A percentile compares a stretch with the other conserved stretches of the same genome.
phyloP scores from a whole-genome alignment of 139 green algal species.

The Chlamydomonas applanata region DNA sequence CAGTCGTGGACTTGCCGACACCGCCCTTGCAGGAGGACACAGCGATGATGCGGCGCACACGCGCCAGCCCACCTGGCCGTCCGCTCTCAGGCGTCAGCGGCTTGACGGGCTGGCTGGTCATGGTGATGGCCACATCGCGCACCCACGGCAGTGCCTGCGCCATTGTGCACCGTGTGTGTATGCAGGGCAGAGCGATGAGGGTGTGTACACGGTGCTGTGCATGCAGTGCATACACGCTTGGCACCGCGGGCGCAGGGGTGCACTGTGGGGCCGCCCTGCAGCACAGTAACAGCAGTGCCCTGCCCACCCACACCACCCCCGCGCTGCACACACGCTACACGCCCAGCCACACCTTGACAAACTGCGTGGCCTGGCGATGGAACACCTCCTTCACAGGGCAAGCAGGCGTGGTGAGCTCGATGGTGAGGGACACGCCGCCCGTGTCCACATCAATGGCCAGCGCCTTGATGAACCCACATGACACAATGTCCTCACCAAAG shows the following conservation, averaged over 20 bases:
- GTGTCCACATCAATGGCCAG: slow-evolving; percentile 52
- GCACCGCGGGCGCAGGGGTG: too few species aligned
- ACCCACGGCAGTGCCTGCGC: slow-evolving; percentile 58
- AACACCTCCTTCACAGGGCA: slow-evolving; percentile 98
- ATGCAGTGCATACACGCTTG: not conserved
- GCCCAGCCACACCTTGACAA: slow-evolving; percentile 45
- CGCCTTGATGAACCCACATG: slow-evolving; percentile 95
- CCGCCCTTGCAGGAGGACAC: slow-evolving; percentile 89
- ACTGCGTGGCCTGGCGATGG: slow-evolving; percentile 57
- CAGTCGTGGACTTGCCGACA: slow-evolving; percentile 94
- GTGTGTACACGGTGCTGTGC: not conserved
- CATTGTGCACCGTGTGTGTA: not conserved
- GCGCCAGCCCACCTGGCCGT: slow-evolving; percentile 71
- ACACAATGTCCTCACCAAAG: slow-evolving; percentile 94
- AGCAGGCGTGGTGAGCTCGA: slow-evolving; percentile 97
- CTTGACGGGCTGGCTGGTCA: slow-evolving; percentile 76
- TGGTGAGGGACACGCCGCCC: slow-evolving; percentile 69
- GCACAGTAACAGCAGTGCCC: not conserved
- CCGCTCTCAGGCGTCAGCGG: slow-evolving; percentile 65
- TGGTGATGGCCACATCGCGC: slow-evolving; percentile 66
- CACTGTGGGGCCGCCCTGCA: too few species aligned
- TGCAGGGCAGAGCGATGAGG: not conserved
- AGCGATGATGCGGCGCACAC: slow-evolving; percentile 91
- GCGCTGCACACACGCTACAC: not conserved
- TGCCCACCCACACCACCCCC: not conserved